Percentiles rank a stretch among this genome's conserved stretches.
Conservation (phyloP, 495 filamentous ascomycete species). For the Cetradonia linearis region DNA sequence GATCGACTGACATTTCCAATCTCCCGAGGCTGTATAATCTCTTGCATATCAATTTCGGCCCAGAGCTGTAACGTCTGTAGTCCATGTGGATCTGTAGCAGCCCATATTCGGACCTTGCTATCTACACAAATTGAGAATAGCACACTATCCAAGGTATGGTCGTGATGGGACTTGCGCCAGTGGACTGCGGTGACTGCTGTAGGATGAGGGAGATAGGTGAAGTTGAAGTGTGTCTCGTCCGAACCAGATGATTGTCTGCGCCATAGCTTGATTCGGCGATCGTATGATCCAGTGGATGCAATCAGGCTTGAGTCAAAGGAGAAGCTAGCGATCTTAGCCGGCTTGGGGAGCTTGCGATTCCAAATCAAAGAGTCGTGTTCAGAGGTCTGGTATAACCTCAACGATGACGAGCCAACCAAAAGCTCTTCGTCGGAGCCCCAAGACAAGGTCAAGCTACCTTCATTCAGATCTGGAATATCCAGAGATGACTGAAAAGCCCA, state of each 20-base stretch:
- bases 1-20: conserved; percentile 28
- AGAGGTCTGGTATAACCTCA: conserved; percentile 50
- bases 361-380: conserved; percentile 45
- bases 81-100: conserved; percentile 61
- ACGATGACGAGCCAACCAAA: conserved; percentile 57
- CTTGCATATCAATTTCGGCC: conserved; percentile 68
- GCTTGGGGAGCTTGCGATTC: conserved; percentile 60
- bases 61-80: conserved; percentile 65
- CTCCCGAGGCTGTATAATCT: conserved; percentile 56
- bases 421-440: conserved; percentile 82
- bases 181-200: conserved; percentile 67
- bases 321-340: conserved; percentile 66
- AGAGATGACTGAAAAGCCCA: conserved; percentile 45
- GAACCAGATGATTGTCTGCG: conserved; percentile 74
- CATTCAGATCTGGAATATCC: conserved; percentile 33
- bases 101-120: conserved; percentile 74
- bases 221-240: conserved; percentile 79
- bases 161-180: conserved; percentile 68
- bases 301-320: conserved; percentile 79
- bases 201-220: conserved; percentile 80
- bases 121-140: conserved; percentile 92
- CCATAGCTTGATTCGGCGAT: conserved; percentile 88
- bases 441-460: conserved; percentile 55
- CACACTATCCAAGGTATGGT: conserved; percentile 75
- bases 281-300: conserved; percentile 69